These are phyloP conservation scores for Oryza glaberrima DNA, from an alignment of 176 grass and related monocot species.

Conservation along the genomic window DNA sequence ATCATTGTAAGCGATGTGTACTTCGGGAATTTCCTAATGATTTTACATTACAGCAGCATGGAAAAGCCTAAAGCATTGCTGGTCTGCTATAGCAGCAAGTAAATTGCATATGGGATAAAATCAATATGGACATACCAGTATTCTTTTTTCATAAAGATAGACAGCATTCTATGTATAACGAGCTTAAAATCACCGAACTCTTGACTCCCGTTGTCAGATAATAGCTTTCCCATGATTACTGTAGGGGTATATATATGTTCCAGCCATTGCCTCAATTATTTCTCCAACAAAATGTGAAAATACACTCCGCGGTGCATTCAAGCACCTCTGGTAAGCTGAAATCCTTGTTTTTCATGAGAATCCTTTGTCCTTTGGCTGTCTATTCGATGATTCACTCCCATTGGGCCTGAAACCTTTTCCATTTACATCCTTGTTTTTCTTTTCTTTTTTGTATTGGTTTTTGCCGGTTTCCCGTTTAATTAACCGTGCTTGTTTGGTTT, in stretches of 20 bases:
- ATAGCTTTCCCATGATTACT: conserved; percentile 87
- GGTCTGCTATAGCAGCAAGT: conserved; percentile 13
- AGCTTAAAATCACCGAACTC: conserved; percentile 99
- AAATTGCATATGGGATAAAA: conserved; percentile 12
- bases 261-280: conserved; percentile 96
- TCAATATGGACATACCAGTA: conserved; percentile 65
- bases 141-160: conserved; percentile 96
- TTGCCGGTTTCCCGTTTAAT: too few species aligned
- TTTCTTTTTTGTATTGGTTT: too few species aligned
- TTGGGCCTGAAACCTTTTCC: conserved; percentile 35
- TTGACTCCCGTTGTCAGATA: conserved; percentile 86
- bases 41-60: neutral
- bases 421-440: conserved; percentile 44
- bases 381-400: conserved; percentile 26
- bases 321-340: conserved; percentile 43
- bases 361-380: conserved; percentile 26
- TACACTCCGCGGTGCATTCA: conserved; percentile 64
- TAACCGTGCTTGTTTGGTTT: too few species aligned
- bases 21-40: neutral
- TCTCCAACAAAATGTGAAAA: conserved; percentile 96
- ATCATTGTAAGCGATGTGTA: conserved; percentile 6
- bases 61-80: conserved; percentile 10
- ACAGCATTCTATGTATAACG: conserved; percentile 92
- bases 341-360: conserved; percentile 35
- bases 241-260: conserved; percentile 86